A percentile compares a stretch with the other conserved stretches of the same genome.
These are phyloP conservation scores for Leccinum sublutescens DNA, from an alignment of 768 basidiomycete species.

Conservation along the genomic window DNA sequence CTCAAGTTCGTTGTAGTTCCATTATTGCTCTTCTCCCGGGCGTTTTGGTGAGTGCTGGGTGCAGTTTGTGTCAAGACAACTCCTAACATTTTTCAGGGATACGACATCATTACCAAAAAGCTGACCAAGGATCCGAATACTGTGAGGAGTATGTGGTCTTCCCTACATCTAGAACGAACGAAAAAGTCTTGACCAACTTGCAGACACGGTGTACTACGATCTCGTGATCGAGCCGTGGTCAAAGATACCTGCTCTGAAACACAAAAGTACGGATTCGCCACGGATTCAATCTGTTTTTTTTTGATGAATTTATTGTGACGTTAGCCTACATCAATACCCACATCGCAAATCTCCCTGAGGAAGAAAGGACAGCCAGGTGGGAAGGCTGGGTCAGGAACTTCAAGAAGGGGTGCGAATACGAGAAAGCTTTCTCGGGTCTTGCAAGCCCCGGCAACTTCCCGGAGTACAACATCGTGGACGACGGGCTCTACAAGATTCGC, in stretches of 20 bases:
- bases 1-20: not conserved
- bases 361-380: not conserved
- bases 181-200: not conserved
- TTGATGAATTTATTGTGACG: not conserved
- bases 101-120: not conserved
- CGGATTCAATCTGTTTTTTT: not conserved
- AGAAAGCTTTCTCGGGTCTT: not conserved
- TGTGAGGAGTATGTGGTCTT: constrained; percentile 1
- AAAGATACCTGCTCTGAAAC: not conserved
- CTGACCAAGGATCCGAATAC: not conserved
- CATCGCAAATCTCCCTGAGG: not conserved
- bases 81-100: not conserved
- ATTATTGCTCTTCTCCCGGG: constrained; percentile 6
- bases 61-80: not conserved
- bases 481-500: constrained; percentile 2
- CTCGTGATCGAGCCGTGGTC: constrained; percentile 2
- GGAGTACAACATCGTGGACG: not conserved
- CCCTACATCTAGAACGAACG: not conserved
- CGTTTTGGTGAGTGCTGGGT: constrained; percentile 1
- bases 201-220: constrained; percentile 1
- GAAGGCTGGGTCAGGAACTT: not conserved
- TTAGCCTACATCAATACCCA: constrained; percentile 1
- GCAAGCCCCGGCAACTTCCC: not conserved
- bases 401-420: not conserved
- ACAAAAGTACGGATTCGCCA: not conserved